Base-by-base conservation (phyloP, 129 eudicot genomes). In the Flaveria brownii region DNA sequence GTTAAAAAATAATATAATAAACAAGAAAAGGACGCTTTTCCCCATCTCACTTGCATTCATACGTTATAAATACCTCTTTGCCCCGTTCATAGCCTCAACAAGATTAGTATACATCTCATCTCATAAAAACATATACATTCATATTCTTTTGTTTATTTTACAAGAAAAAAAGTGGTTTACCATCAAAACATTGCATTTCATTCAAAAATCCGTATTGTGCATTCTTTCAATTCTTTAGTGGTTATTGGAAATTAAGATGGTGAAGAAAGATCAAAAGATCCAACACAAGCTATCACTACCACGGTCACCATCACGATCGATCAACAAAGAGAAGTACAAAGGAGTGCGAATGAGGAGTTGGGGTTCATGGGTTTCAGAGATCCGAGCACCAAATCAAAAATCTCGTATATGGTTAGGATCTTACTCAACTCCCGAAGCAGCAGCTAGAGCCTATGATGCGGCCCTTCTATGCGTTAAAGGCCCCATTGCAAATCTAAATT, bases 261-360 rank as follows among this genome's bases (percentile, higher is more conserved):
- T 70, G 85, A 90, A 89, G 83, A 46, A 81, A 46, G 82, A 82
- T 25, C 67, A 73, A 66, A 82, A 81, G 66, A 60, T 66, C 33
- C 70, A 71, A 23, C 22, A 73, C 7, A 51, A 70, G 28, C 61
- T 30, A 9, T 52, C 77, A n/a, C 51, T 76, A 36, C 9, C 39
- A 20, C 8, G 8, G 50, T 13, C 81, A 3, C 68, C 11, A 8
- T 55, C 68, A 15, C 30, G 33, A 23, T 55, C 42, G 12, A 68
- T 57, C 42, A 78, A 43, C 28, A 92, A 80, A 79, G 92, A 88
- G 78, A 93, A 82, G 72, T 93, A 71, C 91, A 93, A 90, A 54
- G 98, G 98, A 70, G 98, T 93, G 16, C 85, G 98, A 64, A 93
- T 90, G 98, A 88, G 98, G 62, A 93, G 96, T 77, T 93, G 98